These are phyloP conservation scores for Coniferiporia sulphurascens DNA, from an alignment of 1,284 basidiomycete species.

Conservation along the genomic window DNA sequence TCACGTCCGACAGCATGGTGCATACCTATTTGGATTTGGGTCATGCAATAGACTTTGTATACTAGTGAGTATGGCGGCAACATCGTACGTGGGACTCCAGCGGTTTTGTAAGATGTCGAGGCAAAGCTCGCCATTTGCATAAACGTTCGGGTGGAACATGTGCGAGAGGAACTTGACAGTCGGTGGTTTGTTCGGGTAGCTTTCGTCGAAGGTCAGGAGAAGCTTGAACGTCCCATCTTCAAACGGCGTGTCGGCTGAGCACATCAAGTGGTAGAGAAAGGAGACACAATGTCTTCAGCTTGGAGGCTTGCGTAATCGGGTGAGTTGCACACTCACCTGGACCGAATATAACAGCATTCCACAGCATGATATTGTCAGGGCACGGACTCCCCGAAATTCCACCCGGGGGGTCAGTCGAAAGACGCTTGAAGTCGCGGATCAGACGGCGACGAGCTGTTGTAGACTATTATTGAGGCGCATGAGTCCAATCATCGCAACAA, in stretches of 20 bases:
- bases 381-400: conserved; percentile 96
- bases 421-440: conserved; percentile 93
- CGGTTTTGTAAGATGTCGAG: conserved; percentile 97
- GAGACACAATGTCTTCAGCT: conserved; percentile 16
- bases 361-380: conserved; percentile 97
- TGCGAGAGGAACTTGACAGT: conserved; percentile 95
- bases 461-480: conserved; percentile 46
- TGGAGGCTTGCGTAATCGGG: neutral
- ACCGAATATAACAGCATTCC: conserved; percentile 99
- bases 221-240: conserved; percentile 99
- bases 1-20: conserved; percentile 5
- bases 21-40: conserved; percentile 85
- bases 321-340: conserved; percentile 63
- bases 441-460: conserved; percentile 87
- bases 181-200: conserved; percentile 97
- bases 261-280: conserved; percentile 3
- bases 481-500: neutral
- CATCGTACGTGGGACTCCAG: conserved; percentile 98
- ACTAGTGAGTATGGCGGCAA: conserved; percentile 94
- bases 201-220: conserved; percentile 92
- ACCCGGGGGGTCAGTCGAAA: conserved; percentile 90
- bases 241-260: conserved; percentile 91
- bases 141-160: conserved; percentile 99
- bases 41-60: conserved; percentile 96
- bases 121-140: conserved; percentile 96